These are phyloP conservation scores for Termitomyces sp. DNA, from an alignment of 1,284 basidiomycete genomes.

Conservation along the genomic window DNA sequence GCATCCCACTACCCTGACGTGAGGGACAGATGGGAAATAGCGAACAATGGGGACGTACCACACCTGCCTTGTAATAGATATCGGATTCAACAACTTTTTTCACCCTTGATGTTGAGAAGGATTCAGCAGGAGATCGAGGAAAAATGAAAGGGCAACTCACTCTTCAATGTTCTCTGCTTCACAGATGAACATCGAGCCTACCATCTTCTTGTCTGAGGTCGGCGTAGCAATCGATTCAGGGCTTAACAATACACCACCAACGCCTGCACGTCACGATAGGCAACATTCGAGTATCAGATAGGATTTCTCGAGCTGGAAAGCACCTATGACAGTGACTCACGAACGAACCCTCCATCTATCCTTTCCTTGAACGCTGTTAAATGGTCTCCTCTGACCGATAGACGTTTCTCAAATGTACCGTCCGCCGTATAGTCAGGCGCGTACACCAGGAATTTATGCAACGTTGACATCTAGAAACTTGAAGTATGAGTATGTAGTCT, in stretches of 20 bases:
- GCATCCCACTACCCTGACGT: constrained; percentile 32
- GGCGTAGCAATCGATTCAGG: constrained; percentile 34
- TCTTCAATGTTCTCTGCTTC: constrained; percentile 38
- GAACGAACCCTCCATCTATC: constrained; percentile 39
- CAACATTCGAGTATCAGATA: background rate
- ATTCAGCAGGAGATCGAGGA: constrained; percentile 1
- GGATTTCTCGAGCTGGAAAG: background rate
- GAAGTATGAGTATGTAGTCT: no score
- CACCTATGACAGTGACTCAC: constrained; percentile 32
- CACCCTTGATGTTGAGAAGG: constrained; percentile 24
- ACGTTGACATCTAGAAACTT: constrained; percentile 4
- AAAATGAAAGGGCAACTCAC: constrained; percentile 23
- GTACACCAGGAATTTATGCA: constrained; percentile 45
- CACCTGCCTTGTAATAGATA: constrained; percentile 36
- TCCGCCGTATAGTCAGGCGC: constrained; percentile 49
- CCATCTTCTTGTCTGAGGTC: constrained; percentile 35
- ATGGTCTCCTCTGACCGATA: constrained; percentile 44
- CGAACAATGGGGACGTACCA: constrained; percentile 27
- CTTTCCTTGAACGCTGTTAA: constrained; percentile 34
- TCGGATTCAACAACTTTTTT: constrained; percentile 33
- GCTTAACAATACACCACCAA: constrained; percentile 34
- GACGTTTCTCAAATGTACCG: constrained; percentile 42
- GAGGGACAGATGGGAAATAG: background rate
- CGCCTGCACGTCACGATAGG: constrained; percentile 22
- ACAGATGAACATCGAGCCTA: constrained; percentile 38